Evolutionary conservation across 257 asterid species (phyloP).

Genomic region (Nicotiana otophora): DNA sequence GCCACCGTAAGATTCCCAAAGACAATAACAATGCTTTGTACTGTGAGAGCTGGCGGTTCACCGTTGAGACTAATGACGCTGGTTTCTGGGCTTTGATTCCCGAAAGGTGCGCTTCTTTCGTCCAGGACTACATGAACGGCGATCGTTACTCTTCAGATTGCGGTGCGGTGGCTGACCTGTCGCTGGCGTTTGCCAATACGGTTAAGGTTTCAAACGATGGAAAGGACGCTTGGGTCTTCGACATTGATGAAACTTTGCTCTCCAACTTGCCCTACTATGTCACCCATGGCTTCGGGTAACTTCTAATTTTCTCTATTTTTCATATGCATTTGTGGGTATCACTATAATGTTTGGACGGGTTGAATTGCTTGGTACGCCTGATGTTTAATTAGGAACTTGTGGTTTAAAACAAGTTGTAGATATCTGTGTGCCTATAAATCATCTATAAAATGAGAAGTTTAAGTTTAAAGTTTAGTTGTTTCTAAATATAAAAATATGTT

Average conservation of each 20-base stretch:
- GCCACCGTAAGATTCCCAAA: slow-evolving; percentile 23
- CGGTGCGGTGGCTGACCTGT: slow-evolving; percentile 53
- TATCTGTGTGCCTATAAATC: no score
- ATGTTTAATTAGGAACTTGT: no score
- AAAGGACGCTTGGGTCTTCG: slow-evolving; percentile 84
- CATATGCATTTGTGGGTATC: not conserved
- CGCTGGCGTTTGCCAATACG: slow-evolving; percentile 40
- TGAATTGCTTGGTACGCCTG: no score
- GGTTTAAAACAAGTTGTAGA: no score
- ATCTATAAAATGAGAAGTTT: no score
- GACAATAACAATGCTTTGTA: slow-evolving; percentile 17
- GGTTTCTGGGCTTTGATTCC: slow-evolving; percentile 50
- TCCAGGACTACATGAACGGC: slow-evolving; percentile 52
- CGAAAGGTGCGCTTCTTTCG: slow-evolving; percentile 40
- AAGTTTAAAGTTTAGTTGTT: no score
- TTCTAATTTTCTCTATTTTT: not conserved
- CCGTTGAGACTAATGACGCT: slow-evolving; percentile 78
- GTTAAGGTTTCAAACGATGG: slow-evolving; percentile 38
- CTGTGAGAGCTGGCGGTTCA: slow-evolving; percentile 82
- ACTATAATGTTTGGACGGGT: no score
- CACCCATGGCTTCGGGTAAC: slow-evolving; percentile 67
- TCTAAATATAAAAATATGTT: no score
- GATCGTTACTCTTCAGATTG: slow-evolving; percentile 45
- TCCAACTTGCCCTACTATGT: slow-evolving; percentile 74
- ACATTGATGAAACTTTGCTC: slow-evolving; percentile 80